Base-by-base conservation (phyloP, 2,329 filamentous ascomycete species). In the Aspergillus hiratsukae region DNA sequence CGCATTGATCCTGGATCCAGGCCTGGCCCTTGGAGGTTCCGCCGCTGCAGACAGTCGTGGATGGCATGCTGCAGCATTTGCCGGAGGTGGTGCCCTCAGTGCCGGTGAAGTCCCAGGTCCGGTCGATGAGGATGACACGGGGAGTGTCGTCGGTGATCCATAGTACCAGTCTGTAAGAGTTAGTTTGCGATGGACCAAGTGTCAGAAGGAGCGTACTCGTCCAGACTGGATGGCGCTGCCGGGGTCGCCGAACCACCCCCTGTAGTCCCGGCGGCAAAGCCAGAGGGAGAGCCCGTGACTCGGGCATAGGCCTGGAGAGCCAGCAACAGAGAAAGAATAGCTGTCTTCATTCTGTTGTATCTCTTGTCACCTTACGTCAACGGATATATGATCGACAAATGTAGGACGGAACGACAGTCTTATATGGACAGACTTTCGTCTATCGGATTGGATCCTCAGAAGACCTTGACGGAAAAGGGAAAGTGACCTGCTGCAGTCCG, bases 1-100 rank as follows among this genome's bases (percentile, higher is more conserved):
- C 65, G 66, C 83, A 72, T 72, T 82, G 75, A 73, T 85, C 81
- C 46, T 48, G 46, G 68, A 86, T 84, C 60, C 83, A 80, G 48
- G 78, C 64, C 74, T 86, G 83, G 71, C 84, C 82, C 19, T 56
- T 69, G 3, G 78, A 71, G 7, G 69, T 77, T 19, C 80, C 81
- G 28, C 80, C 82, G 70, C 77, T 82, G 25, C 84, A 86, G 21
- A 83, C 83, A 11, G 75, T 48, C 21, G 46, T 27, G 11, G 23
- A 25, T 17, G 46, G 31, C 31, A 37, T 48, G 46, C 46, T 48
- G 23, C 46, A 48, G 46, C 46, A 48, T 14, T 48, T 78, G 43
- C 69, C 77, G 28, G 75, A 81, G 4, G 74, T 75, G 73, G 83
- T 63, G 17, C 61, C 63, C 48, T 65, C 63, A 23, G 56, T 61